These are phyloP conservation scores for Pseudohalonectria lignicola DNA, from an alignment of 2,329 filamentous ascomycete species.

Conservation along the genomic window DNA sequence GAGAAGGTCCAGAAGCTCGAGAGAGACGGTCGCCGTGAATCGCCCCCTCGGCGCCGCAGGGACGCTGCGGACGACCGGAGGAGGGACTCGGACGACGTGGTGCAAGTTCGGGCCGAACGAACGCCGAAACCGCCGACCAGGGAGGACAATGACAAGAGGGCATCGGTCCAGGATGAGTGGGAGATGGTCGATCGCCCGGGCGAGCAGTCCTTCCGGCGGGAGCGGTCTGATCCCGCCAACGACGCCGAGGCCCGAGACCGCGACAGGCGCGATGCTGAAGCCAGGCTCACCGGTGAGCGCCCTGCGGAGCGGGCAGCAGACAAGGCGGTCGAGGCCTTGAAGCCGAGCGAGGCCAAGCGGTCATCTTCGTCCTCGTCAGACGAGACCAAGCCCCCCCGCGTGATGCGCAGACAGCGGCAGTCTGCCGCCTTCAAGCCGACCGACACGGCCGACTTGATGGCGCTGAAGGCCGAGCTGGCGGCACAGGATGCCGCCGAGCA, in stretches of 20 bases:
- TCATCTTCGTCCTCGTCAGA: conserved; percentile 30
- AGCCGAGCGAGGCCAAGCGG: conserved; percentile 23
- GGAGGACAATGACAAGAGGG: conserved; percentile 5
- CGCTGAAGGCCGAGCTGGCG: conserved; percentile 38
- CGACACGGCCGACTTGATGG: conserved; percentile 35
- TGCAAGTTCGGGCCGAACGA: background rate
- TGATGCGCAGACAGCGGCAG: conserved; percentile 24
- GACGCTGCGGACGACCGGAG: conserved; percentile 14
- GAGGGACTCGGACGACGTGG: conserved; percentile 1
- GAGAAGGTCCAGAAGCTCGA: conserved; percentile 19
- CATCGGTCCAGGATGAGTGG: conserved; percentile 2
- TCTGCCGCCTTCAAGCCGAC: conserved; percentile 39
- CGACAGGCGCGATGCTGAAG: conserved; percentile 25
- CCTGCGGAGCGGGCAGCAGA: background rate
- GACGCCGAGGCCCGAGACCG: conserved; percentile 14
- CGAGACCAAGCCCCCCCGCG: conserved; percentile 19
- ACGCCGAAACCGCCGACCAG: conserved; percentile 8
- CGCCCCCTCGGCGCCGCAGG: conserved; percentile 16
- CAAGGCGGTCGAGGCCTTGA: background rate
- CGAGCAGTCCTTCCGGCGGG: conserved; percentile 5
- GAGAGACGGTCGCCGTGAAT: conserved; percentile 5
- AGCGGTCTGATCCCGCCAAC: conserved; percentile 8
- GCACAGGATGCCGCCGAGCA: conserved; percentile 24
- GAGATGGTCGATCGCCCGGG: conserved; percentile 9
- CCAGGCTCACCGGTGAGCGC: conserved; percentile 17